Base-by-base conservation (phyloP, 2,329 filamentous ascomycete species). In the Aspergillus sp. region DNA sequence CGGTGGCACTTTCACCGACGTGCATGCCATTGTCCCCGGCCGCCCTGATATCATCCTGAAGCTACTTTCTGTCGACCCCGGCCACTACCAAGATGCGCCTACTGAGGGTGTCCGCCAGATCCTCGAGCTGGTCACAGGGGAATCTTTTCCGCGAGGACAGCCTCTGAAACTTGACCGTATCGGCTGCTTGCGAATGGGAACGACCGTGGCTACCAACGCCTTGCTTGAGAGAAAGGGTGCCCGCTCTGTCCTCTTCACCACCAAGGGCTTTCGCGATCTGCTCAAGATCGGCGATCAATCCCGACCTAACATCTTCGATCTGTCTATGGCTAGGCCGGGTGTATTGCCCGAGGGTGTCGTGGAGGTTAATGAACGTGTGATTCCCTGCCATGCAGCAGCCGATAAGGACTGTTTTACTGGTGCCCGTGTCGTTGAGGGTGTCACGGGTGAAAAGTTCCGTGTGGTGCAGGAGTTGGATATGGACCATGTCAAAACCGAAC, bases 131-230 rank as follows among this genome's bases (percentile, higher is more conserved):
- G 64, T 61, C 4, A 67, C 65, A 0, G 64, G 64, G 10, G 49
- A 64, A 37, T 33, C 61, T 27, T 56, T 64, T 44, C 66, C 66
- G 0, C 57, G 67, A 12, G 64, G 64, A 9, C 43, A 59, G 33
- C 64, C 60, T 12, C 40, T 67, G 40, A 60, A 64, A 47, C 55
- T 67, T n/a, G 59, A 60, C 33, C 58, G 54, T 10, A 66, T 67
- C 39, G 61, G 62, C 19, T 62, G 58, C 30, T 91, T 95, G 58
- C 83, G 90, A 41, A 95, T 95, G 90, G 90, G 90, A 40, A 95
- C 90, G 3, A 95, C 90, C 0, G 90, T 95, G 9, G 90, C 90
- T 5, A 95, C 90, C 1, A 95, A 95, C 65, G 90, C 90, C 0
- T 68, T 95, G 46, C 75, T 96, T 2, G 90, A 96, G 67, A 76